These are phyloP conservation scores for Gillenia trifoliata DNA, from an alignment of 306 rosid genomes.

Conservation along the genomic window DNA sequence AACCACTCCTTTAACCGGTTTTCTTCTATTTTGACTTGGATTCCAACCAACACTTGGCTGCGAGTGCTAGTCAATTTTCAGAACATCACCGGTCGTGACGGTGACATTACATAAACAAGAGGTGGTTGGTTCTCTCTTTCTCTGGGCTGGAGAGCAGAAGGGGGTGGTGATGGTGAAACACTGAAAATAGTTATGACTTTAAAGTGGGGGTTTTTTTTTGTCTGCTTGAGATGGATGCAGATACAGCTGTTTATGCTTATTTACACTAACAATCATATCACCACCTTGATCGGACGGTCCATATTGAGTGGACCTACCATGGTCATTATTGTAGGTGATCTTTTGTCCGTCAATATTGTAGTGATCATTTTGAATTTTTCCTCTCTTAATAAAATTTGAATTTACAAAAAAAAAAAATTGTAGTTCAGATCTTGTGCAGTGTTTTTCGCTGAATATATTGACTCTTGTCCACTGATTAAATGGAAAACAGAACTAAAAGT, in stretches of 20 bases:
- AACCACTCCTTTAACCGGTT: too few relatives aligned
- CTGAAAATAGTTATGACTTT: background rate
- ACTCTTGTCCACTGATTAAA: background rate
- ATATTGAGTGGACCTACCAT: background rate
- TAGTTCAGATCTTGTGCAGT: background rate
- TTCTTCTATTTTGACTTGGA: too few relatives aligned
- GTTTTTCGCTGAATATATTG: background rate
- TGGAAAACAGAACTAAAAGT: background rate
- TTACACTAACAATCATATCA: background rate
- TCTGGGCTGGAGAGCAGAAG: background rate
- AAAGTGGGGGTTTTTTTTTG: background rate
- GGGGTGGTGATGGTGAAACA: background rate
- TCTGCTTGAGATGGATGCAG: background rate
- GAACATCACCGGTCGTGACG: background rate
- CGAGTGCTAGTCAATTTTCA: too few relatives aligned
- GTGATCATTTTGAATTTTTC: too few relatives aligned
- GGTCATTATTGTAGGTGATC: background rate
- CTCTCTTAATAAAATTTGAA: too few relatives aligned
- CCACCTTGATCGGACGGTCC: background rate
- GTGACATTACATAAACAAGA: background rate
- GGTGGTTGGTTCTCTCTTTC: background rate
- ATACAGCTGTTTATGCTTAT: constrained; percentile 13
- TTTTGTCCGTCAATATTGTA: background rate
- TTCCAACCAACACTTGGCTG: too few relatives aligned
- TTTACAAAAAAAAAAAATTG: too few relatives aligned